Evolutionary conservation across 2,329 filamentous ascomycete species (phyloP), one percentile per base, ranked within the genome.

Genomic region (Thielaviopsis musarum): DNA sequence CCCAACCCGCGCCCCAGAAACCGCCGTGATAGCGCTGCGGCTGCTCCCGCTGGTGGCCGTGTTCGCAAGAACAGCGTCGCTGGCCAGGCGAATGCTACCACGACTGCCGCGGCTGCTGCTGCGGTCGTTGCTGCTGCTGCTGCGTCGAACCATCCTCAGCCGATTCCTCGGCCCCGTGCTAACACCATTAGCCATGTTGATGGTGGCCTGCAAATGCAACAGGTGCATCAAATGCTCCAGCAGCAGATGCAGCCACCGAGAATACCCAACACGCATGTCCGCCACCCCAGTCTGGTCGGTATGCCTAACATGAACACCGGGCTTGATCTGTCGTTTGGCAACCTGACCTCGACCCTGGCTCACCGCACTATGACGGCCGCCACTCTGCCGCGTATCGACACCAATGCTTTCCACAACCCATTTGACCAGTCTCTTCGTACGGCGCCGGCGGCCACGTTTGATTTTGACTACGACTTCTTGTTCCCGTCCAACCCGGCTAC

Each of bases 181-280:
- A 97, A 97, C 69, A 98, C 93, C 45, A 94, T 98, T 67, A 93
- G 91, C 68, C 91, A 97, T 70, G 83, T 97, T 60, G 93, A 96
- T 69, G 80, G 82, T 60, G 77, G 78, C 58, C 30, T 45, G 22
- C 81, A 84, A 49, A 80, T 95, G 69, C 87, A 85, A 65, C 80
- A 93, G 72, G 77, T 88, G 63, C 80, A 81, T 74, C 79, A 13
- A 78, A 79, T 56, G 82, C 80, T 66, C 73, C 77, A 52, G 74
- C 77, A 51, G 77, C 73, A 65, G 76, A 58, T 52, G 30, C 52
- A 52, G 48, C 52, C 59, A 9, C 30, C 70, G 66, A 74, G 67
- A 65, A 77, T 73, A 70, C 77, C 71, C 61, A 73, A 67, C 68
- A 78, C 67, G 67, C 88, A 80, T 73, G 83, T 76, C 70, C 87